Percentiles rank a stretch among this genome's conserved stretches.
These are phyloP conservation scores for Aspergillus flavus DNA, from an alignment of 2,329 filamentous ascomycete species.

Conservation along the genomic window DNA sequence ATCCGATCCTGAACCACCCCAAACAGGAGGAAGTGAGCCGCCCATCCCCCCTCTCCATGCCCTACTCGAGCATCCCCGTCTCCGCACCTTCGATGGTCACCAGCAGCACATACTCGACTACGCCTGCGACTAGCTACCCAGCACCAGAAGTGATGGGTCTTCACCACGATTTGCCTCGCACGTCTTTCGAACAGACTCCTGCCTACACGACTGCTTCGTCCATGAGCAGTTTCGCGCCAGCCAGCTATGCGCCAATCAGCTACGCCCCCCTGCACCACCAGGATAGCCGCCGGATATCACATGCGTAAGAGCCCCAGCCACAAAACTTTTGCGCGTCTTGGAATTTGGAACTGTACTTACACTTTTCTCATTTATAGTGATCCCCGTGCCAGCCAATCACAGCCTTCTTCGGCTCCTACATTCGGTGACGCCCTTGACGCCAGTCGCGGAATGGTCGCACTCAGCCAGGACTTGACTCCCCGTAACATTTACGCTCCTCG, in stretches of 20 bases:
- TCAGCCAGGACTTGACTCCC: conserved; percentile 89
- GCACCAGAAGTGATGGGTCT: conserved; percentile 68
- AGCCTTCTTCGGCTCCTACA: conserved; percentile 63
- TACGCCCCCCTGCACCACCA: conserved; percentile 66
- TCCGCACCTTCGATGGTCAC: conserved; percentile 71
- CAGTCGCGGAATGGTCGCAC: conserved; percentile 89
- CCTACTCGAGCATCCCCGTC: conserved; percentile 72
- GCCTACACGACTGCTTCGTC: conserved; percentile 70
- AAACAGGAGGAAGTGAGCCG: conserved; percentile 60
- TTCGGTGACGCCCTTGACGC: conserved; percentile 91
- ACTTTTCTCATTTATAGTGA: conserved; percentile 29
- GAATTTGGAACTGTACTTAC: conserved; percentile 19
- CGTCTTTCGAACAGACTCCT: conserved; percentile 70
- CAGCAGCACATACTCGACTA: conserved; percentile 67
- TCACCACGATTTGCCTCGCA: conserved; percentile 76
- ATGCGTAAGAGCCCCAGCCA: conserved; percentile 69
- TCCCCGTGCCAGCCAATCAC: conserved; percentile 37
- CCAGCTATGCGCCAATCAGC: conserved; percentile 75
- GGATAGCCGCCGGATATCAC: conserved; percentile 72
- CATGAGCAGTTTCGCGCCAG: conserved; percentile 68
- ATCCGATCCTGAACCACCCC: conserved; percentile 60
- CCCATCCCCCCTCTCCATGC: conserved; percentile 66
- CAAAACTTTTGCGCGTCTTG: not conserved
- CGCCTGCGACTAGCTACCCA: conserved; percentile 57
- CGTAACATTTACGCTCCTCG: conserved; percentile 82